These are phyloP conservation scores for Phytophthora citricola DNA, from an alignment of 352 stramenopile species.

Conservation along the genomic window DNA sequence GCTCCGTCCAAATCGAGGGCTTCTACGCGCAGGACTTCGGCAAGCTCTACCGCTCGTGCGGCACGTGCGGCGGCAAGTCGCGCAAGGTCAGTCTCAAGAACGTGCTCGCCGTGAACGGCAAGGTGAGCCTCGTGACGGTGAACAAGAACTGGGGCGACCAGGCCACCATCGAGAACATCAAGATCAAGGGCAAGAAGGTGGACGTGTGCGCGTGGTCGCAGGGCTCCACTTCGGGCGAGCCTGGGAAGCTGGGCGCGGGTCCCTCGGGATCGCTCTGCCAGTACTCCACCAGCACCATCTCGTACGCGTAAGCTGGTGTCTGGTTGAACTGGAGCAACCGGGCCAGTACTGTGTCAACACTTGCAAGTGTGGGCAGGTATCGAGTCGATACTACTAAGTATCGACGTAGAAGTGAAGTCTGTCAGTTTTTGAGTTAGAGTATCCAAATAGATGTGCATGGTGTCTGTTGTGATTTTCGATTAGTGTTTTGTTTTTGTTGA, in stretches of 20 bases:
- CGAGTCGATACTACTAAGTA: too few species aligned
- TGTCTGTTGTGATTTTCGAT: not conserved
- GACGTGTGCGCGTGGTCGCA: too few species aligned
- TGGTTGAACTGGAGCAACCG: not conserved
- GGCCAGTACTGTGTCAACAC: too few species aligned
- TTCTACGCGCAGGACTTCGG: too few species aligned
- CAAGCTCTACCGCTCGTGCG: conserved; percentile 15
- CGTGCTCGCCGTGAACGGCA: conserved; percentile 13
- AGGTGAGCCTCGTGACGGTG: not conserved
- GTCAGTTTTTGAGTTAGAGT: conserved; percentile 1
- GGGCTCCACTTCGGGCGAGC: conserved; percentile 18
- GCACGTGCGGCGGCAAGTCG: conserved; percentile 12
- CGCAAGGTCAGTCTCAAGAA: conserved; percentile 14
- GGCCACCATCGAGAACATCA: too few species aligned
- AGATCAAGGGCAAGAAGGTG: too few species aligned
- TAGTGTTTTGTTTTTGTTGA: not conserved
- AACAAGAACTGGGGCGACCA: too few species aligned
- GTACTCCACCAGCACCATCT: conserved; percentile 34
- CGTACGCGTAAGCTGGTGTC: conserved; percentile 15
- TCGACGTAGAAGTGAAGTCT: not conserved
- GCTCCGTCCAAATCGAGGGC: too few species aligned
- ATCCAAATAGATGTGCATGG: conserved; percentile 8
- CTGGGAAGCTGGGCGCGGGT: conserved; percentile 22
- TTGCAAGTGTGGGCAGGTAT: not conserved
- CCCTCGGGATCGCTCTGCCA: conserved; percentile 33